Evolutionary conservation across 495 filamentous ascomycete species (phyloP), one percentile per base, ranked within the genome.

Genomic region (Cladorrhinum samala): DNA sequence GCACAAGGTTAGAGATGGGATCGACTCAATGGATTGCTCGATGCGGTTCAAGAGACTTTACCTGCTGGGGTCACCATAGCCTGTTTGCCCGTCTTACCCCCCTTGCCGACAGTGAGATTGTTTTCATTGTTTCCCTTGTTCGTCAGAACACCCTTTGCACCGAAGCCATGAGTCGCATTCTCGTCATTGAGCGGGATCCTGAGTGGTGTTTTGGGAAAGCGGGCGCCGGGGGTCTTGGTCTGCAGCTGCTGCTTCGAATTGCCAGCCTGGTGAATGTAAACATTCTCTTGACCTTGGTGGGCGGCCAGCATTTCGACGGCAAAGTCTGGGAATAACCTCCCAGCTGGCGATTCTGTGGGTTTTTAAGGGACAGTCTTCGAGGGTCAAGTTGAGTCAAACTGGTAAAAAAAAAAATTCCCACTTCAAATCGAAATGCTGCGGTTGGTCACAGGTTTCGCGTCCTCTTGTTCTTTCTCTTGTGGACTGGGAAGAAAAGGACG

Each of bases 101-200:
- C 70, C 72, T 86, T 90, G 25, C 72, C 79, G 21, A 72, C 72
- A 25, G 80, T 82, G 21, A 78, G 57, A n/a, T 74, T 63, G 68
- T 84, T 86, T 58, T 85, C 85, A 55, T 82, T 81, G 52, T 80
- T 81, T 44, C 84, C 63, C 24, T 65, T 66, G 23, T 58, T 85
- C 24, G 78, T 80, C 44, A 82, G 63, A 3, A 68, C 69, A 3
- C 81, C 83, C 68, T 89, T 88, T 9, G 82, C 85, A 11, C 68
- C 72, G 64, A 87, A 79, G 0, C 67, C 76, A n/a, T 73, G 62
- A n/a, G 72, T 71, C 20, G 68, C 58, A 72, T 95, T 96, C 67
- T 96, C 93, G 61, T 96, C 89, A 54, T 95, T 90, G 53, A 91
- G 71, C 17, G 87, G 83, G 24, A 91, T 68, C 61, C 87, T 92